phyloP scores from a whole-genome alignment of 2,329 filamentous ascomycete genomes.

The Aspergillus costaricaensis region DNA sequence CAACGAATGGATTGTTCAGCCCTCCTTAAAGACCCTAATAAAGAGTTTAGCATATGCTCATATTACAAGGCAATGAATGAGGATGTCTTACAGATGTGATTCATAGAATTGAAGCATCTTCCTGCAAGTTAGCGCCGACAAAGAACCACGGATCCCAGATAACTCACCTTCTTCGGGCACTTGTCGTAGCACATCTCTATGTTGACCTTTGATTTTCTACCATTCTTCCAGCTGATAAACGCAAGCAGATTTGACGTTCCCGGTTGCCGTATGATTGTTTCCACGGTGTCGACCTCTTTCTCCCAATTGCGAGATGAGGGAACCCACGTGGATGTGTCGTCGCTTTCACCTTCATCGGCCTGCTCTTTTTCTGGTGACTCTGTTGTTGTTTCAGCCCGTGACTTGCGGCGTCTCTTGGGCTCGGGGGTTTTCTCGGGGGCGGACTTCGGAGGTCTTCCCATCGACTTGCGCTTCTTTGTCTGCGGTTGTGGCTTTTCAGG shows the following conservation, averaged over 20 bases:
- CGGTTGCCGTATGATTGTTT: slow-evolving; percentile 46
- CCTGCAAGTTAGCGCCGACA: slow-evolving; percentile 15
- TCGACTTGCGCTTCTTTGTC: slow-evolving; percentile 39
- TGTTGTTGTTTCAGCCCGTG: neutral
- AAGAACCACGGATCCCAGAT: neutral
- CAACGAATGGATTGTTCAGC: slow-evolving; percentile 10
- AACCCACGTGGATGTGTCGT: slow-evolving; percentile 36
- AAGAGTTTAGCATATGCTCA: slow-evolving; percentile 17
- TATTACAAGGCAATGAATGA: neutral
- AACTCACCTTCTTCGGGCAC: slow-evolving; percentile 45
- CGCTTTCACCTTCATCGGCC: neutral
- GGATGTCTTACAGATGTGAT: slow-evolving; percentile 45
- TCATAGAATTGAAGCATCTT: slow-evolving; percentile 55
- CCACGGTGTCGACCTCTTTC: slow-evolving; percentile 41
- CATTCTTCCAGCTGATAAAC: slow-evolving; percentile 48
- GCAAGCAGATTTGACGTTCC: slow-evolving; percentile 38
- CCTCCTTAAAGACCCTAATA: slow-evolving; percentile 40
- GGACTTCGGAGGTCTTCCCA: slow-evolving; percentile 32
- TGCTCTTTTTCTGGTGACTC: slow-evolving; percentile 3
- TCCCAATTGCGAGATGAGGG: slow-evolving; percentile 48
- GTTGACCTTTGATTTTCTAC: slow-evolving; percentile 45
- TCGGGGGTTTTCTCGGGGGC: slow-evolving; percentile 23
- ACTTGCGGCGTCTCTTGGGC: slow-evolving; percentile 23
- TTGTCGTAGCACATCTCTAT: slow-evolving; percentile 45
- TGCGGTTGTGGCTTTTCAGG: slow-evolving; percentile 33